Evolutionary conservation across 805 yeast species (phyloP).

Genomic region (Candida nemodendra): DNA sequence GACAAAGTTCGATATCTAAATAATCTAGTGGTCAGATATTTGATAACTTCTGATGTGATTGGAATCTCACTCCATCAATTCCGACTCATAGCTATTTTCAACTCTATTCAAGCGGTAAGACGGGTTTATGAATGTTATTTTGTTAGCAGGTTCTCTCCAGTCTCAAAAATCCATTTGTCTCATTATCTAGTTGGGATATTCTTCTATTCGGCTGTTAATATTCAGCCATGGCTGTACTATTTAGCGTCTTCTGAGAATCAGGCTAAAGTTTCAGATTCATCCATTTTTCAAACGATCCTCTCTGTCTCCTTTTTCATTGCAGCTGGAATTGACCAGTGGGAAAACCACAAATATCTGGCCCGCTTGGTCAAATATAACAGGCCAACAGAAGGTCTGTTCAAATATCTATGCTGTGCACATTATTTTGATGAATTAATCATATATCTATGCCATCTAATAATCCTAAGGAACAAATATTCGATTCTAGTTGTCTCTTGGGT

Average conservation of each 20-base stretch:
- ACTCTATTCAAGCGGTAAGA: conserved; percentile 52
- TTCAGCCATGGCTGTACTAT: conserved; percentile 31
- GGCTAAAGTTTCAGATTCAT: not conserved
- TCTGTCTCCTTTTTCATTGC: conserved; percentile 25
- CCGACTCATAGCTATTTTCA: conserved; percentile 15
- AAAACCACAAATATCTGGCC: conserved; percentile 51
- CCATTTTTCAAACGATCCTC: conserved; percentile 1
- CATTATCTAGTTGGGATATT: conserved; percentile 67
- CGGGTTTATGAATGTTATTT: conserved; percentile 53
- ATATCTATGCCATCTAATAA: conserved; percentile 37
- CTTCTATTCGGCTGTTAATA: conserved; percentile 52
- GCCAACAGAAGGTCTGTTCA: conserved; percentile 53
- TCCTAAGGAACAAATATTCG: conserved; percentile 20
- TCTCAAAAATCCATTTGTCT: conserved; percentile 57
- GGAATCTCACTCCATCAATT: conserved; percentile 8
- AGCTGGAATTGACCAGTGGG: conserved; percentile 46
- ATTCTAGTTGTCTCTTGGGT: conserved; percentile 38
- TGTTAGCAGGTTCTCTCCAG: conserved; percentile 45
- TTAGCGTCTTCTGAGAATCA: conserved; percentile 2
- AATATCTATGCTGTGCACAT: conserved; percentile 60
- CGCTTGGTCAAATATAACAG: conserved; percentile 51
- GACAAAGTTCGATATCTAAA: not conserved
- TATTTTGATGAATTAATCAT: conserved; percentile 64
- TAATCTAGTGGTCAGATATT: not conserved
- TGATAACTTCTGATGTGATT: conserved; percentile 5